Percentiles rank a stretch among this genome's conserved stretches.
Evolutionary conservation across 2,329 filamentous ascomycete genomes (phyloP).

Genomic region (Hypoxylon sp.): DNA sequence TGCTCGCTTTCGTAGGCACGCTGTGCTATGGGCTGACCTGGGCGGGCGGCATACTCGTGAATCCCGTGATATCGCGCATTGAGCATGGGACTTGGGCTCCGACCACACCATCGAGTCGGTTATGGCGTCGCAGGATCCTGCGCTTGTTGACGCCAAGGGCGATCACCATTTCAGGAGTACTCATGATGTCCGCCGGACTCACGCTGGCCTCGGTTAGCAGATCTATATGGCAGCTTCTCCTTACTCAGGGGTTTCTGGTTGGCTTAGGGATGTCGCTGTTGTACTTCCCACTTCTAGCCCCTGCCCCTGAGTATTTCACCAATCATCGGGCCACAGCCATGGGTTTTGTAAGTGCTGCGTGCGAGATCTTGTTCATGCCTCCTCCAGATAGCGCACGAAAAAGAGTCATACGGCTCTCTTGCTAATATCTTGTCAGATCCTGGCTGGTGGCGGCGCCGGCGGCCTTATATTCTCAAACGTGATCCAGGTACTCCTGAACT

Average conservation of each 20-base stretch:
- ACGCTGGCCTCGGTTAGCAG: constrained; percentile 55
- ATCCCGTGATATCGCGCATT: constrained; percentile 60
- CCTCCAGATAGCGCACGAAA: too few species aligned
- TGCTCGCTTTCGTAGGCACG: constrained; percentile 63
- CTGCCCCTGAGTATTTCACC: constrained; percentile 63
- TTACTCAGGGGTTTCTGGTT: constrained; percentile 59
- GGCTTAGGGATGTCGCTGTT: constrained; percentile 60
- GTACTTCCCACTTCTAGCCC: constrained; percentile 59
- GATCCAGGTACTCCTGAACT: constrained; percentile 56
- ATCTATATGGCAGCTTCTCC: constrained; percentile 57
- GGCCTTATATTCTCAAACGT: constrained; percentile 58
- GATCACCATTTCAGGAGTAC: constrained; percentile 58
- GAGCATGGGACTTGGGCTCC: constrained; percentile 51
- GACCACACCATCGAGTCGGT: constrained; percentile 36
- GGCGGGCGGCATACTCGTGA: constrained; percentile 62
- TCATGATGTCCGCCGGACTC: constrained; percentile 58
- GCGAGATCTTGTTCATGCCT: not conserved
- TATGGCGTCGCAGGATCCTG: constrained; percentile 44
- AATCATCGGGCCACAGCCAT: constrained; percentile 61
- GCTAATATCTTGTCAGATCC: constrained; percentile 49
- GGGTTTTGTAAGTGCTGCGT: constrained; percentile 54
- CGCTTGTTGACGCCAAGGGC: constrained; percentile 50
- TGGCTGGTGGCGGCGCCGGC: constrained; percentile 58
- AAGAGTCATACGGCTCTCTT: too few species aligned
- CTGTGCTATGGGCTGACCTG: constrained; percentile 63